Base-by-base conservation (phyloP, 2,329 filamentous ascomycete genomes). In the Thelonectria blattea region DNA sequence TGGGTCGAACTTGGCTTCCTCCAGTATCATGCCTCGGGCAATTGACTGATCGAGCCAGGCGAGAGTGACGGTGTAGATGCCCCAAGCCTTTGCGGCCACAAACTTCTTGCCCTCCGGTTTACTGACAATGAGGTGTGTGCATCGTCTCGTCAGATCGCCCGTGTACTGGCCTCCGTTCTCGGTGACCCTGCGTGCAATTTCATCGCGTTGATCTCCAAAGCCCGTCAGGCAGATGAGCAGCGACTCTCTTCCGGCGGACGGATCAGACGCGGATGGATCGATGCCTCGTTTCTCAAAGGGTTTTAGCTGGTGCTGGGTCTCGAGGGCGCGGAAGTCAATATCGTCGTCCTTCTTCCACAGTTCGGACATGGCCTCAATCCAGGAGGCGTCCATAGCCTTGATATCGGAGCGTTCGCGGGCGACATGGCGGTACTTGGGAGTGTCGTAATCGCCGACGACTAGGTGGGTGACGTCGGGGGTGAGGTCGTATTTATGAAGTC, bases 401-500 rank as follows among this genome's bases (percentile, higher is more conserved):
- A 99, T 89, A 72, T 99, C 95, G 49, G 90, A 88, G 53, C 95
- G 86, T 74, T 94, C 91, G 72, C 89, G 91, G 55, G 94, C 95
- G 71, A 98, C 94, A 81, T 96, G 97, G 75, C 89, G 90, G 78
- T 99, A 99, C 76, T 99, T 99, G 51, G 91, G 87, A 1, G 94
- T 98, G 73, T 94, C 87, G 71, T 92, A 91, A 70, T 91, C 89
- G 74, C 93, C 95, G 63, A 97, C 92, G 64, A 99, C 85, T 48
- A 99, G 87, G 79, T 99, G 95, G 5, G 95, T 98, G 49, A 96
- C 92, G 75, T 97, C 92, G 58, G 91, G 91, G n/a, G 93, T 98
- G 46, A 99, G 86, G 75, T 99, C 93, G 75, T 93, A 90, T 70
- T 91, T 93, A 82, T 96, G 91, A 61, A 85, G 77, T 52, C 93